Conservation (phyloP, 805 yeast genomes). For the Teunomyces atbi region DNA sequence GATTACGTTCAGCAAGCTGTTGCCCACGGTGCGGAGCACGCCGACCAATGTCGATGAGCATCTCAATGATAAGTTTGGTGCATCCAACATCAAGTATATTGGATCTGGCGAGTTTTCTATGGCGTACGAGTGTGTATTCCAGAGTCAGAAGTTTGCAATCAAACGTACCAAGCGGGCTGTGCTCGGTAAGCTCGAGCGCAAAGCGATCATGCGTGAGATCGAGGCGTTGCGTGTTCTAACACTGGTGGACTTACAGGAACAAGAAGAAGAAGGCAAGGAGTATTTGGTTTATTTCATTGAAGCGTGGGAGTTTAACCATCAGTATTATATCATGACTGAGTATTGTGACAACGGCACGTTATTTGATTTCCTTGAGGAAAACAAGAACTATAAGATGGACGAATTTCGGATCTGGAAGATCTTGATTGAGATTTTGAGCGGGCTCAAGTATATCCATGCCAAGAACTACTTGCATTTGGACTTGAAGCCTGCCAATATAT, state of each 20-base stretch:
- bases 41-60: constrained; percentile 36
- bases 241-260: constrained; percentile 30
- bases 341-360: constrained; percentile 93
- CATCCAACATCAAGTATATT: constrained; percentile 57
- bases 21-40: background rate
- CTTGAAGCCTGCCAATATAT: constrained; percentile 91
- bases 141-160: constrained; percentile 73
- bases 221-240: constrained; percentile 55
- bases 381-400: constrained; percentile 73
- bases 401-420: constrained; percentile 99
- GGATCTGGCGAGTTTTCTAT: constrained; percentile 89
- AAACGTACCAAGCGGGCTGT: constrained; percentile 76
- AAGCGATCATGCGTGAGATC: constrained; percentile 70
- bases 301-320: constrained; percentile 78
- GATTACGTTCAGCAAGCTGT: background rate
- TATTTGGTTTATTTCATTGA: constrained; percentile 76
- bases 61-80: constrained; percentile 50
- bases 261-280: constrained; percentile 65
- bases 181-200: constrained; percentile 49
- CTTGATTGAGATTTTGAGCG: constrained; percentile 75
- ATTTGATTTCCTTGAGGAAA: constrained; percentile 74
- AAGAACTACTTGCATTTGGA: constrained; percentile 79
- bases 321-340: constrained; percentile 89
- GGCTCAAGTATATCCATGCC: constrained; percentile 76
- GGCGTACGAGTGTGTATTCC: constrained; percentile 78